phyloP scores from a whole-genome alignment of 2,329 filamentous ascomycete species.

The Trichoderma aggressivum region DNA sequence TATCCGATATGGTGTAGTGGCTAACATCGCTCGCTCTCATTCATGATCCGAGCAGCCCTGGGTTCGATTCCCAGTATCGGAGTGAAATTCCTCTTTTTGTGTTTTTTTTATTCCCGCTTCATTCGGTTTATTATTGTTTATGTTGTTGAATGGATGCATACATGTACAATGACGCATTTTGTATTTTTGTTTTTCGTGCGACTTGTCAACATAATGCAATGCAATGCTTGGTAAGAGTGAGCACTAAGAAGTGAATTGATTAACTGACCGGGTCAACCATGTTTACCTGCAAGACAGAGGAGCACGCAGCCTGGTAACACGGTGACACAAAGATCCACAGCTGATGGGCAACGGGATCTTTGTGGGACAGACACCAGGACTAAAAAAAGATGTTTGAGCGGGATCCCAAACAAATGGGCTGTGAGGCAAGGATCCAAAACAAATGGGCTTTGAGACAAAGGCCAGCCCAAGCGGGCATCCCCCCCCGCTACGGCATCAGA shows the following conservation, averaged over 20 bases:
- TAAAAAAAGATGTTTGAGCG: not conserved
- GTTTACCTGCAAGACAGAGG: not conserved
- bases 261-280: not conserved
- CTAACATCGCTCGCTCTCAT: conserved; percentile 35
- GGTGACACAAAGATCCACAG: not conserved
- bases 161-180: not conserved
- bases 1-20: conserved; percentile 37
- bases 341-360: conserved; percentile 13
- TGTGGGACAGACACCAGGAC: not conserved
- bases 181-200: not conserved
- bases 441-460: not conserved
- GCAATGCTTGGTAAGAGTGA: not conserved
- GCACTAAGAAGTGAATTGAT: not conserved
- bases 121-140: not conserved
- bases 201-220: not conserved
- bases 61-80: conserved; percentile 23
- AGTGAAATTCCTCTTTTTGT: not conserved
- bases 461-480: not conserved
- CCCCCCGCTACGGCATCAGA: not conserved
- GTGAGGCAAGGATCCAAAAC: not conserved
- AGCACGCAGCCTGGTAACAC: not conserved
- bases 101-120: not conserved
- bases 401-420: not conserved
- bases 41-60: conserved; percentile 19
- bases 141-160: not conserved